These are phyloP conservation scores for Candida chilensis DNA, from an alignment of 805 yeast genomes.

Conservation along the genomic window DNA sequence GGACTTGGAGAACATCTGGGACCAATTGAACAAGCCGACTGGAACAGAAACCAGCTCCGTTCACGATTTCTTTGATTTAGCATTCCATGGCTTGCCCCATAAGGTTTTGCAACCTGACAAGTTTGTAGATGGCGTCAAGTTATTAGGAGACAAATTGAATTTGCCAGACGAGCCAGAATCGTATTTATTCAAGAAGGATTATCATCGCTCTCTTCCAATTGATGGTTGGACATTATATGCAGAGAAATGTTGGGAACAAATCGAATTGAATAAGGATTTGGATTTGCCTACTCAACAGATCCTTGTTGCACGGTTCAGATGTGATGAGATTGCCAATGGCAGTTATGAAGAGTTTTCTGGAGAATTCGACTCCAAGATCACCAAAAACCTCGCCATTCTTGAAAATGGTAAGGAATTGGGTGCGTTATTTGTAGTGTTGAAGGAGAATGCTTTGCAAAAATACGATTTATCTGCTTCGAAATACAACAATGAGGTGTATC, in stretches of 20 bases:
- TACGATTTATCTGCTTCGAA: slow-evolving; percentile 73
- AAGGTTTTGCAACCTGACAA: slow-evolving; percentile 72
- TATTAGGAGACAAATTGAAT: slow-evolving; percentile 42
- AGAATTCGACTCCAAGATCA: too few species aligned
- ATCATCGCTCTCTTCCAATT: slow-evolving; percentile 81
- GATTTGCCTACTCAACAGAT: slow-evolving; percentile 97
- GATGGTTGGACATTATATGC: slow-evolving; percentile 97
- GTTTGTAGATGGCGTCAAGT: slow-evolving; percentile 51
- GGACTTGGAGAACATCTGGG: slow-evolving; percentile 78
- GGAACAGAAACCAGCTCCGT: slow-evolving; percentile 46
- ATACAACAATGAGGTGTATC: slow-evolving; percentile 59
- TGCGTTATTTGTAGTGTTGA: slow-evolving; percentile 27
- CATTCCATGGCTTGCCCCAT: slow-evolving; percentile 77
- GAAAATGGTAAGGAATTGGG: slow-evolving; percentile 28
- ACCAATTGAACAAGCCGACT: slow-evolving; percentile 61
- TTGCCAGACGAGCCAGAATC: slow-evolving; percentile 13
- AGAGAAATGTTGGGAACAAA: slow-evolving; percentile 88
- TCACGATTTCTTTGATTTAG: slow-evolving; percentile 75
- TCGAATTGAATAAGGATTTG: slow-evolving; percentile 84
- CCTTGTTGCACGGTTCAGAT: slow-evolving; percentile 86
- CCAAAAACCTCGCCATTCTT: slow-evolving; percentile 10
- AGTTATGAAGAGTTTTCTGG: slow-evolving; percentile 35
- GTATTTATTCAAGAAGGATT: slow-evolving; percentile 53
- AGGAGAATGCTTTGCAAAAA: slow-evolving; percentile 32
- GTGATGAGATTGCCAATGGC: slow-evolving; percentile 73